phyloP scores from a whole-genome alignment of 83 land plant genomes.

The Picea mariana region DNA sequence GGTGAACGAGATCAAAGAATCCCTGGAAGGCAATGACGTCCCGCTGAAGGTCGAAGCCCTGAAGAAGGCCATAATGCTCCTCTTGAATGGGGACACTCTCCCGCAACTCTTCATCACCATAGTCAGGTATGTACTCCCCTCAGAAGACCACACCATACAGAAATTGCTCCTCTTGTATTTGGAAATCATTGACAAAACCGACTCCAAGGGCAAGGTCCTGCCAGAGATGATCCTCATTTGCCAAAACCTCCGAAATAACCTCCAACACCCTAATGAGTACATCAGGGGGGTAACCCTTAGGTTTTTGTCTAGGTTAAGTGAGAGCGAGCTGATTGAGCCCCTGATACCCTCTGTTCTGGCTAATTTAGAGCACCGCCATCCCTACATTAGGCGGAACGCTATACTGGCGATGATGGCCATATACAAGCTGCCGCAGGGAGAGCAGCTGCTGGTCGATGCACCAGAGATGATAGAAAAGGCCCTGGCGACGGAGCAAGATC shows the following conservation, averaged over 20 bases:
- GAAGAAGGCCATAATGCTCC: conserved; percentile 89
- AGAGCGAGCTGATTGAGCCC: conserved; percentile 84
- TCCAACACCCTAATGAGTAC: conserved; percentile 91
- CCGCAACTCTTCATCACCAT: conserved; percentile 92
- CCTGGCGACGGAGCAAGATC: conserved; percentile 72
- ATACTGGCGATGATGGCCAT: conserved; percentile 76
- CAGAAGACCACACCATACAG: conserved; percentile 87
- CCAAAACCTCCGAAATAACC: conserved; percentile 82
- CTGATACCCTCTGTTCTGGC: conserved; percentile 76
- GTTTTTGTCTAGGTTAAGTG: conserved; percentile 71
- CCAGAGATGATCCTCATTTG: conserved; percentile 93
- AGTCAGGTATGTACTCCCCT: conserved; percentile 83
- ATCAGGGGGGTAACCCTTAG: conserved; percentile 87
- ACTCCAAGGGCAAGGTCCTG: conserved; percentile 64
- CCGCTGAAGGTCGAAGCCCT: conserved; percentile 70
- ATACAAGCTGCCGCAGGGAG: conserved; percentile 86
- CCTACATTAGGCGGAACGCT: conserved; percentile 72
- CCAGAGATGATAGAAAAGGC: conserved; percentile 77
- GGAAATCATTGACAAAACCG: conserved; percentile 89
- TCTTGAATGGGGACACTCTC: conserved; percentile 78
- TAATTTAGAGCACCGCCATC: conserved; percentile 89
- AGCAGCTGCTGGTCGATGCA: conserved; percentile 80
- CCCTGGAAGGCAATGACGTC: conserved; percentile 74
- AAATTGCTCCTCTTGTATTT: conserved; percentile 80
- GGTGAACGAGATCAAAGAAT: conserved; percentile 87